Evolutionary conservation across 2,329 filamentous ascomycete genomes (phyloP), one percentile per base, ranked within the genome.

Genomic region (Ascochyta clinopodiicola): DNA sequence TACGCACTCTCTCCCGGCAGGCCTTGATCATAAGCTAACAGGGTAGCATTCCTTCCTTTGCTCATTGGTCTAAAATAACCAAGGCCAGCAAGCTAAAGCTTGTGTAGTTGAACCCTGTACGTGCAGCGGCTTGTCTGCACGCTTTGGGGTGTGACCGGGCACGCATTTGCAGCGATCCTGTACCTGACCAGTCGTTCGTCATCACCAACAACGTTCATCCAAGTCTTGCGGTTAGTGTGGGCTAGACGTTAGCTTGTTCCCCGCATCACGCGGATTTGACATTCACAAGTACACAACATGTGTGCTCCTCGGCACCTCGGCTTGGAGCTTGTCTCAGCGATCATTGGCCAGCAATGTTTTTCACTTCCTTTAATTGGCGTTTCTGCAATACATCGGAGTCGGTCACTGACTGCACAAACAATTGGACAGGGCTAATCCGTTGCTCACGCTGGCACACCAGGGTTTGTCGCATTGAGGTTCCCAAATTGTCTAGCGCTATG

Each of bases 31-130:
- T 36, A 29, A 36, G 21, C 45, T 51, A 53, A 46, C 37, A 49
- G 34, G 48, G 44, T 27, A 44, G 35, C 8, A 17, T 42, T 31
- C 40, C 40, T 25, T 46, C 39, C 36, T 32, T 57, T 56, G 61
- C 53, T 53, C n/a, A 53, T 45, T 57, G 45, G 31, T 42, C 60
- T 3, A 36, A 57, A 62, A 50, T 36, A 42, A 44, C 49, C 43
- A 54, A 65, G 54, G 24, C 36, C 44, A 56, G 45, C 59, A 64
- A 56, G 63, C 40, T 56, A 60, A 70, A 63, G 67, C 63, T 70
- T 66, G 40, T 60, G 36, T 22, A n/a, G 22, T 31, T 45, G 36
- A 57, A 35, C 61, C 61, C 57, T 62, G 68, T 55, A 39, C 32
- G 12, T 52, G 45, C 49, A 54, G 51, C 57, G 61, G 63, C 45